Conservation (phyloP, 176 grass and related monocot genomes). For the Musa beccarii region DNA sequence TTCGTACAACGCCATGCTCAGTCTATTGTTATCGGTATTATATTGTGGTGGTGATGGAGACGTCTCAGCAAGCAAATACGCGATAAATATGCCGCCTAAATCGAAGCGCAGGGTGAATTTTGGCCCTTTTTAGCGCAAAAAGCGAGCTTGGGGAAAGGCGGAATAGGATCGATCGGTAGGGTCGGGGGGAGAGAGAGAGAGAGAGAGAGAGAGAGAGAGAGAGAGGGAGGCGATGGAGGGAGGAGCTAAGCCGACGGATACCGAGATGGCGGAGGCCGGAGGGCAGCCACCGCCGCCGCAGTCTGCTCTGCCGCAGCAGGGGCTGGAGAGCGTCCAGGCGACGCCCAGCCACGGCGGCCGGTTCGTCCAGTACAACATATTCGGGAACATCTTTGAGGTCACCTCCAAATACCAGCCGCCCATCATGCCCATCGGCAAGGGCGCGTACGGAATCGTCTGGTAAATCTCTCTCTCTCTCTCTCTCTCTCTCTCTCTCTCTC, state of each 20-base stretch:
- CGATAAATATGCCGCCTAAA: no score
- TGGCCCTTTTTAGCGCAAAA: no score
- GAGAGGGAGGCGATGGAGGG: constrained; percentile 35
- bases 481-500: neutral
- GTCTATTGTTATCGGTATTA: no score
- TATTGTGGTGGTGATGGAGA: no score
- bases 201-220: neutral
- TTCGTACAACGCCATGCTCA: no score
- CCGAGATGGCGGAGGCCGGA: constrained; percentile 66
- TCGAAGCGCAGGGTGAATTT: no score
- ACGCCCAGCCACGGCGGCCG: constrained; percentile 70
- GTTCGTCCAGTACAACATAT: constrained; percentile 98
- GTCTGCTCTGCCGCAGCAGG: neutral
- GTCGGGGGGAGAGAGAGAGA: neutral
- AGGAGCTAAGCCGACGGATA: constrained; percentile 48
- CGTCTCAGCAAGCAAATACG: no score
- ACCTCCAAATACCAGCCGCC: constrained; percentile 84
- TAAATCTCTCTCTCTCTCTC: constrained; percentile 4
- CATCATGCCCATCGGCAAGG: constrained; percentile 93
- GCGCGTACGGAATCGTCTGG: constrained; percentile 97
- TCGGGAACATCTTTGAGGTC: constrained; percentile 93
- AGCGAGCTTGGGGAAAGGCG: no score
- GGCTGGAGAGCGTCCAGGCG: constrained; percentile 71
- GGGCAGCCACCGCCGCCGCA: neutral
- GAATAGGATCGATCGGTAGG: no score